Percentiles rank a stretch among this genome's conserved stretches.
Conservation (phyloP, 768 basidiomycete species). For the Botryobasidium botryosum region DNA sequence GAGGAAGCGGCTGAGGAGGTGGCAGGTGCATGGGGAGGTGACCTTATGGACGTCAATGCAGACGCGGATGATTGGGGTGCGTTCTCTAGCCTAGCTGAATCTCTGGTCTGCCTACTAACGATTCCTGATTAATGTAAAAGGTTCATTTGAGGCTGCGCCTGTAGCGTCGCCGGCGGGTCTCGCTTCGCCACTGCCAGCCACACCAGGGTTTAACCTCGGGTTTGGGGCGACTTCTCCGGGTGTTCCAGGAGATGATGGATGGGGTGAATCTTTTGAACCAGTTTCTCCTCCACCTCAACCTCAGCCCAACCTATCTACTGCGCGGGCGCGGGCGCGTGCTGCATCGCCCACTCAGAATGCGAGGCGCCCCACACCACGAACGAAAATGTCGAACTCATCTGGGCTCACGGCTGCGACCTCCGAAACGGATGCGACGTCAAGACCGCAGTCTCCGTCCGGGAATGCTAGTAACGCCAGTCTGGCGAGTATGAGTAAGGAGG, state of each 20-base stretch:
- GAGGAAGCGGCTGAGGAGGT: slow-evolving; percentile 31
- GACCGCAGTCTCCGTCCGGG: slow-evolving; percentile 15
- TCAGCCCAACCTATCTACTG: background rate
- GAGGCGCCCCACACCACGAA: background rate
- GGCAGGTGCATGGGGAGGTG: slow-evolving; percentile 25
- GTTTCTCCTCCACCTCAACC: background rate
- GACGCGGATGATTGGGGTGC: slow-evolving; percentile 91
- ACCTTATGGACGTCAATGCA: slow-evolving; percentile 85
- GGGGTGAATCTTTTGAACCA: slow-evolving; percentile 9
- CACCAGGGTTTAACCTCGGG: no score
- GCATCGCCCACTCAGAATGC: background rate
- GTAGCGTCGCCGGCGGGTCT: slow-evolving; percentile 4
- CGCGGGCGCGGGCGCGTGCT: background rate
- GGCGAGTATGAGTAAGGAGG: slow-evolving; percentile 60
- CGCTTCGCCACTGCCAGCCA: no score
- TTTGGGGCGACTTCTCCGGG: no score
- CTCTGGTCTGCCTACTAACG: background rate
- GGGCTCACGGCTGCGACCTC: slow-evolving; percentile 10
- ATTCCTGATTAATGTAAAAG: slow-evolving; percentile 22
- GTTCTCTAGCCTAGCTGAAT: slow-evolving; percentile 17
- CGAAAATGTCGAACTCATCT: slow-evolving; percentile 11
- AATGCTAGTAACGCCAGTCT: no score
- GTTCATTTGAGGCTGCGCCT: slow-evolving; percentile 53
- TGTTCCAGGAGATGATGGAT: slow-evolving; percentile 6
- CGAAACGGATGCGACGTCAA: slow-evolving; percentile 4